These are phyloP conservation scores for Coemansia asiatica DNA, from an alignment of 192 early-diverging fungal genomes.

Conservation along the genomic window DNA sequence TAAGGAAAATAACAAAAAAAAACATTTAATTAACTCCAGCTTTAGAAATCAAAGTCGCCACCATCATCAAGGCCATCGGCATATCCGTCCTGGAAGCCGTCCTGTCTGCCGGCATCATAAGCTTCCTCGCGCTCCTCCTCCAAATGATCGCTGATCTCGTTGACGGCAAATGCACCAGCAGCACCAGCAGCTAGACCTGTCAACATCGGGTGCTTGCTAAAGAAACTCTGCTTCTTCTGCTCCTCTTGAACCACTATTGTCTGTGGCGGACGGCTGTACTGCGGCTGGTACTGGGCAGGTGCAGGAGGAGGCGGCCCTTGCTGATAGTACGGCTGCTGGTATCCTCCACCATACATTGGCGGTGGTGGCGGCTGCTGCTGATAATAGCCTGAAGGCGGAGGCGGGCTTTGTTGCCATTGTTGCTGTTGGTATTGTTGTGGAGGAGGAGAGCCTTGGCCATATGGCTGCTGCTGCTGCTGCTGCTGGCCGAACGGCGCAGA, in stretches of 20 bases:
- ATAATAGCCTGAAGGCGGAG: background rate
- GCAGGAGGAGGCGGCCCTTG: conserved; percentile 3
- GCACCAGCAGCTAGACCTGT: conserved; percentile 34
- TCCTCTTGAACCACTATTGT: background rate
- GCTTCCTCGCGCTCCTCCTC: conserved; percentile 35
- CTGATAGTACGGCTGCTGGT: conserved; percentile 5
- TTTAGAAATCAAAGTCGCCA: conserved; percentile 15
- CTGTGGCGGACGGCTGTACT: conserved; percentile 1
- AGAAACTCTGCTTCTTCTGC: conserved; percentile 27
- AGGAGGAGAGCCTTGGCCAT: conserved; percentile 7
- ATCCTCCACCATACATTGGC: too few species aligned
- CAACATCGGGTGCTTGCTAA: conserved; percentile 29
- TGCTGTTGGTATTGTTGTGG: background rate
- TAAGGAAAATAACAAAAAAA: background rate
- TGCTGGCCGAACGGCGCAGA: background rate
- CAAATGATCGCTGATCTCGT: conserved; percentile 40
- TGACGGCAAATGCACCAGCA: conserved; percentile 24
- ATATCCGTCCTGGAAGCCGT: conserved; percentile 24
- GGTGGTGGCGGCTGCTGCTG: conserved; percentile 13
- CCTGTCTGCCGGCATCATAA: conserved; percentile 19
- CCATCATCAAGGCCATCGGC: conserved; percentile 28
- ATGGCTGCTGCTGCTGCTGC: conserved; percentile 17
- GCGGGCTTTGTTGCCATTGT: background rate
- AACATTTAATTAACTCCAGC: background rate
- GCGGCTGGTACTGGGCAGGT: conserved; percentile 10